Evolutionary conservation across 2,329 filamentous ascomycete genomes (phyloP).

Genomic region (Xylaria sp.): DNA sequence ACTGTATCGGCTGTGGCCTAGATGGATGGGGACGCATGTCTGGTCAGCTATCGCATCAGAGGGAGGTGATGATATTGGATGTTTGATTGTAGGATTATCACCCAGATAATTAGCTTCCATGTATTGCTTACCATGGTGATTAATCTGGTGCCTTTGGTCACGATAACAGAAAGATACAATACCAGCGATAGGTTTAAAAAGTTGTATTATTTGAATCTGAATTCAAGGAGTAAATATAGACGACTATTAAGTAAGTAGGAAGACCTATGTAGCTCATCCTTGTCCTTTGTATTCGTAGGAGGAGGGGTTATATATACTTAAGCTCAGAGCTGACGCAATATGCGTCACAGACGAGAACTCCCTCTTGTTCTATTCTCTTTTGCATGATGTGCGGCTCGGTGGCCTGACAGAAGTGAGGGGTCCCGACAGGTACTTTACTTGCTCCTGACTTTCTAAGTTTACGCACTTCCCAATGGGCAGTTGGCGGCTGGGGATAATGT

Average conservation of each 20-base stretch:
- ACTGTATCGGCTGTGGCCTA: constrained; percentile 66
- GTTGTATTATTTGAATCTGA: too few relatives aligned
- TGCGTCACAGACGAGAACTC: constrained; percentile 16
- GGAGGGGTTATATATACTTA: neutral
- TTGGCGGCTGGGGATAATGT: too few relatives aligned
- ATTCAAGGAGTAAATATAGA: too few relatives aligned
- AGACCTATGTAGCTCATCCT: neutral
- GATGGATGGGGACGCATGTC: neutral
- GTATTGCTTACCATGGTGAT: constrained; percentile 27
- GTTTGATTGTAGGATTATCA: too few relatives aligned
- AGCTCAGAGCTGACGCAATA: constrained; percentile 23
- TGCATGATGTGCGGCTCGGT: constrained; percentile 1
- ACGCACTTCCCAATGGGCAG: too few relatives aligned
- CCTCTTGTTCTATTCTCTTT: neutral
- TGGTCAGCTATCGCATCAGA: neutral
- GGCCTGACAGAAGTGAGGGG: constrained; percentile 10
- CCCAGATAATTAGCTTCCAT: too few relatives aligned
- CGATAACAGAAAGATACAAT: neutral
- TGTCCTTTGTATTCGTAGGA: neutral
- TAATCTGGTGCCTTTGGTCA: too few relatives aligned
- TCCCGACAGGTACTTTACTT: too few relatives aligned
- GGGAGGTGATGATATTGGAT: neutral
- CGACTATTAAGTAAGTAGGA: too few relatives aligned
- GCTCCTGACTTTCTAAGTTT: too few relatives aligned
- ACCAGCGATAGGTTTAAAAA: too few relatives aligned